Evolutionary conservation across 768 basidiomycete genomes (phyloP), one percentile per base, ranked within the genome.

Genomic region (Boletus subcaerulescens): DNA sequence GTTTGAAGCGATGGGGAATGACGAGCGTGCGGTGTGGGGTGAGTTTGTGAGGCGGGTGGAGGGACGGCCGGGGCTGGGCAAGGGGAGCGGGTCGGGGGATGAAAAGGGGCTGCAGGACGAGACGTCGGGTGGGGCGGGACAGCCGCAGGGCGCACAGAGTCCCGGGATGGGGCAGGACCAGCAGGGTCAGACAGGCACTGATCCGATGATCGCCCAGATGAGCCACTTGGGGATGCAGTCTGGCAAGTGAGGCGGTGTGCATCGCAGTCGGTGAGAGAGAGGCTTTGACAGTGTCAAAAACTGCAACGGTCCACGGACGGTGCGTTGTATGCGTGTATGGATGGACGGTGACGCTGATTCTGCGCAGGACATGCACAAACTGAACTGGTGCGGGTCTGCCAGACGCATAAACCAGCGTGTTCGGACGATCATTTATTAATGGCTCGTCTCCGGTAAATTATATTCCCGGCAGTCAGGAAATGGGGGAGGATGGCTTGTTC

Each of bases 1-100:
- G 65, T 87, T 81, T 57, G 81, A 83, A 67, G 68, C 71, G 24
- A 71, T 80, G 80, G 83, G 84, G 64, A 50, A 67, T 55, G 71
- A 70, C 36, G 84, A 86, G 64, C 69, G 79, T 2, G 85, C 83
- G 9, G 78, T 81, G 57, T 87, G 85, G 85, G 83, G 82, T 14
- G 84, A 85, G 67, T 86, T 87, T 67, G 83, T 87, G 55, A 74
- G 82, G 61, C 70, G 77, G 20, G 81, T 81, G 13, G 86, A 86
- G 60, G 83, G 83, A 5, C 71, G 80, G 40, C 69, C 76, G 12
- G 29, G 53, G 44, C 55, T 75, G 8, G 65, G 67, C 31, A 73
- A 73, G 59, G 58, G 52, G 51, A 57, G 22, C 65, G 61, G 56
- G 15, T 62, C 50, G 40, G 60, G 52, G 5, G 65, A 65, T 22